phyloP scores from a whole-genome alignment of 352 stramenopile genomes.

The Pythium folliculosum region DNA sequence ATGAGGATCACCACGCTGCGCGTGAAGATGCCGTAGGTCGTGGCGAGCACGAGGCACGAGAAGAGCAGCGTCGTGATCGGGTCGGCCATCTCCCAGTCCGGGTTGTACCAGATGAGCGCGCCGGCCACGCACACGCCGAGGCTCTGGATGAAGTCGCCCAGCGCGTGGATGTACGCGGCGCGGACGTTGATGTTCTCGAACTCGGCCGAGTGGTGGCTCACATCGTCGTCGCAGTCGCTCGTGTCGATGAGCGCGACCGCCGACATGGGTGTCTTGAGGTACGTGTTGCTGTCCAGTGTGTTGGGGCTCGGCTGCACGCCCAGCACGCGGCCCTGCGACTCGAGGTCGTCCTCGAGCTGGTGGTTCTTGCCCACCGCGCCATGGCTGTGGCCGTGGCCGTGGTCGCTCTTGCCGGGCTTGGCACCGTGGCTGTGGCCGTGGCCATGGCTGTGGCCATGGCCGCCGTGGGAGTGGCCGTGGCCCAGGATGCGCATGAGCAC shows the following conservation, averaged over 20 bases:
- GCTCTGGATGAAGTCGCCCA: slow-evolving; percentile 97
- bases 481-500: slow-evolving; percentile 92
- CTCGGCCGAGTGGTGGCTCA: slow-evolving; percentile 35
- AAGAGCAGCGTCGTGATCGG: slow-evolving; percentile 97
- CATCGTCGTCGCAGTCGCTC: slow-evolving; percentile 25
- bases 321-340: slow-evolving; percentile 20
- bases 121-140: slow-evolving; percentile 96
- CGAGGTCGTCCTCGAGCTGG: slow-evolving; percentile 27
- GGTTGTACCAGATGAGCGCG: slow-evolving; percentile 96
- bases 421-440: slow-evolving; percentile 38
- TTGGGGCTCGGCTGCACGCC: slow-evolving; percentile 46
- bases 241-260: slow-evolving; percentile 70
- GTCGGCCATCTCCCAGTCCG: slow-evolving; percentile 94
- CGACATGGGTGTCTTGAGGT: slow-evolving; percentile 76
- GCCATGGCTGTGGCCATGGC: slow-evolving; percentile 52
- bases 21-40: slow-evolving; percentile 92
- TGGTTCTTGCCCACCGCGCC: slow-evolving; percentile 26
- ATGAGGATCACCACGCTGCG: slow-evolving; percentile 94
- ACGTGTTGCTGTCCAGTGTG: slow-evolving; percentile 43
- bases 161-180: slow-evolving; percentile 97
- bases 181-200: slow-evolving; percentile 95
- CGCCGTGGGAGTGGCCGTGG: slow-evolving; percentile 60
- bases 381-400: slow-evolving; percentile 34
- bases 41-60: slow-evolving; percentile 93
- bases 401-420: slow-evolving; percentile 1